Conservation (phyloP, 345 rosid genomes). For the Dipteronia dyeriana region DNA sequence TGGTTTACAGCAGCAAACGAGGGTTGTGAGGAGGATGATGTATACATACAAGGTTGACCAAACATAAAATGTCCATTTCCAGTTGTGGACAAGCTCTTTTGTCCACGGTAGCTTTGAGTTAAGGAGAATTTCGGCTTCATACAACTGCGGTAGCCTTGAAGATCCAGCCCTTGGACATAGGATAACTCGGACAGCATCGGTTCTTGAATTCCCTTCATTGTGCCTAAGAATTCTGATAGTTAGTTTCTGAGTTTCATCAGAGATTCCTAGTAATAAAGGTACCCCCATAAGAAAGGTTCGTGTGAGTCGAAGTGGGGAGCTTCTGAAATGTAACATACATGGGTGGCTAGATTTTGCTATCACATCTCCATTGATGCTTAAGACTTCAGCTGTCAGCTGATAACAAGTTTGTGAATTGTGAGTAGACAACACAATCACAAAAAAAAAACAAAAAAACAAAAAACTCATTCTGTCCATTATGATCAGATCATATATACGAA, state of each 20-base stretch:
- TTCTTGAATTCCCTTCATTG: slow-evolving; percentile 64
- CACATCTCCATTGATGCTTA: slow-evolving; percentile 46
- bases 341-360: slow-evolving; percentile 68
- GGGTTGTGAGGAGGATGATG: slow-evolving; percentile 30
- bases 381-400: slow-evolving; percentile 69
- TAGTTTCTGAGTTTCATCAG: slow-evolving; percentile 67
- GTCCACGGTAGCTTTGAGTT: slow-evolving; percentile 65
- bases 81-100: slow-evolving; percentile 58
- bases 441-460: neutral
- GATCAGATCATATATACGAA: too few species aligned
- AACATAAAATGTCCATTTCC: slow-evolving; percentile 77
- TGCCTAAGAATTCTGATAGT: slow-evolving; percentile 42
- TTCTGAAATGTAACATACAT: slow-evolving; percentile 65
- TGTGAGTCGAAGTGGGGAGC: slow-evolving; percentile 59
- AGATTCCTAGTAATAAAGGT: slow-evolving; percentile 62
- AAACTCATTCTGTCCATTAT: too few species aligned
- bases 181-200: slow-evolving; percentile 49
- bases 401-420: neutral
- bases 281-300: slow-evolving; percentile 54
- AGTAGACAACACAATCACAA: neutral
- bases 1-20: slow-evolving; percentile 47
- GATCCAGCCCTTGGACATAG: slow-evolving; percentile 73
- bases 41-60: slow-evolving; percentile 65
- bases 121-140: slow-evolving; percentile 57
- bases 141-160: slow-evolving; percentile 53